These are phyloP conservation scores for Domatiomyces catenatus DNA, from an alignment of 2,329 filamentous ascomycete genomes.

Conservation along the genomic window DNA sequence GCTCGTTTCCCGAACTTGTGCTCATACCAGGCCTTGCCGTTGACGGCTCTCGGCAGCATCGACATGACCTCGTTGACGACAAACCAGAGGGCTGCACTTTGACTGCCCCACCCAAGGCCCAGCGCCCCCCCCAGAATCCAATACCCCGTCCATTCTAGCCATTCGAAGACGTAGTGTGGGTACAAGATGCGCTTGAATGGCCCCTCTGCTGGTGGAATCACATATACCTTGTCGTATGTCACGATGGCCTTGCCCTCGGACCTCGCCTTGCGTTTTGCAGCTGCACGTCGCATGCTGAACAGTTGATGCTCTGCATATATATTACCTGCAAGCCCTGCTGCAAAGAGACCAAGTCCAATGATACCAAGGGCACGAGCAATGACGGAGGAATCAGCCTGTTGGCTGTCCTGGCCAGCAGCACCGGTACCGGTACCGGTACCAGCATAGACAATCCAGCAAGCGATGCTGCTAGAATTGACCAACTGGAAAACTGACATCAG, in stretches of 20 bases:
- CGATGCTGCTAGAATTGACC: constrained; percentile 61
- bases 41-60: constrained; percentile 75
- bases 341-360: constrained; percentile 59
- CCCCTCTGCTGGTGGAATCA: constrained; percentile 64
- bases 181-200: constrained; percentile 64
- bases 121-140: constrained; percentile 42
- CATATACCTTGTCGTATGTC: constrained; percentile 65
- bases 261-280: constrained; percentile 27
- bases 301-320: constrained; percentile 83
- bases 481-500: constrained; percentile 60
- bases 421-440: not conserved
- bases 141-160: constrained; percentile 89
- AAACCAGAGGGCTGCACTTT: constrained; percentile 64
- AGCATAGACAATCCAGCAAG: constrained; percentile 52
- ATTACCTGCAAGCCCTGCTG: constrained; percentile 60
- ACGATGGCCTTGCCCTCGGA: constrained; percentile 24
- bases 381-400: not conserved
- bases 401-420: constrained; percentile 2
- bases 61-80: constrained; percentile 73
- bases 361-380: constrained; percentile 26
- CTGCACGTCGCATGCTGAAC: constrained; percentile 65
- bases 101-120: constrained; percentile 35
- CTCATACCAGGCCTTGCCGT: constrained; percentile 72
- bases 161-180: constrained; percentile 92
- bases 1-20: constrained; percentile 75